Base-by-base conservation (phyloP, 2,329 filamentous ascomycete species). In the Colletotrichum sp. region DNA sequence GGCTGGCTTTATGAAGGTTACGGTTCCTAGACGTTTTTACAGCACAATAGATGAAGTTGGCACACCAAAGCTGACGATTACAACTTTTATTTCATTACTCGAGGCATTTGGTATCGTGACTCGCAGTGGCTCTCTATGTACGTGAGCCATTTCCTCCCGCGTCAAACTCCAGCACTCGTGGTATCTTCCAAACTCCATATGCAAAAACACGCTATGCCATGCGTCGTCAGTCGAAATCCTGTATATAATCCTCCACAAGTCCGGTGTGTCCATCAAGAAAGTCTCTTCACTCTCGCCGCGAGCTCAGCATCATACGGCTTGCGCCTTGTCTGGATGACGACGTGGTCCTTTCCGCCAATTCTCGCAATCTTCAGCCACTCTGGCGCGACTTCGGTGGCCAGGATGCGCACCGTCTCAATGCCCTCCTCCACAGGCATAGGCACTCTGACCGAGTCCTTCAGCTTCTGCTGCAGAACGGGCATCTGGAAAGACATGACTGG, bases 401-500 rank as follows among this genome's bases (percentile, higher is more conserved):
- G 85, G 66, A 92, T 80, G 10, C 87, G 83, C 18, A 92, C 85
- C 75, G 90, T 91, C 12, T 81, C 79, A 12, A 85, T 84, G 6
- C 86, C 89, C 79, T 92, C 91, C 57, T 90, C 90, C 63, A 82
- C 83, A 36, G 90, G 89, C 67, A 91, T 84, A 5, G 90, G 89
- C 78, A 87, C 86, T 6, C 89, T 86, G 73, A 94, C 85, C 30
- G 94, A 95, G 82, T 95, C 93, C 80, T 89, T 90, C 65, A 96
- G 87, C 82, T 92, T 93, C 78, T 91, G 89, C 21, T 93, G 85
- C 70, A 95, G 85, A 15, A 88, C 88, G 32, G 89, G 85, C 87
- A 95, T 90, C 28, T 90, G 90, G 80, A 94, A 95, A 2, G 93
- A 91, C 77, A 94, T 86, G 12, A 92, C 87, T 6, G 87, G 89